Evolutionary conservation across 2,329 filamentous ascomycete genomes (phyloP).

Genomic region (Nothophaeocryptopus gaeumannii): DNA sequence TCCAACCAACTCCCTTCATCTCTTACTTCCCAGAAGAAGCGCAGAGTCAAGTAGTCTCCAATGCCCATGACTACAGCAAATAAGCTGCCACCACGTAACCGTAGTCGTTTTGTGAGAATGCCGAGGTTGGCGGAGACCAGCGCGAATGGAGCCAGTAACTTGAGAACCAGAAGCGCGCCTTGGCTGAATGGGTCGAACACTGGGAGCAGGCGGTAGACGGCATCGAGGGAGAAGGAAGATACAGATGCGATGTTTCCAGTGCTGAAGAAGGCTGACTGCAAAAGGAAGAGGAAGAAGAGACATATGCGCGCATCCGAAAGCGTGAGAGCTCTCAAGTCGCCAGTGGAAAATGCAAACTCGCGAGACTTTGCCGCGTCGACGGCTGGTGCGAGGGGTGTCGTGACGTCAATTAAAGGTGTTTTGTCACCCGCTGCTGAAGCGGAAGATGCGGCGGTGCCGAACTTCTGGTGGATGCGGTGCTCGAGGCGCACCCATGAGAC

Average conservation of each 20-base stretch:
- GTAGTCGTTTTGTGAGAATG: conserved; percentile 78
- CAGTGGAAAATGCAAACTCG: conserved; percentile 31
- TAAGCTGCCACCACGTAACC: conserved; percentile 80
- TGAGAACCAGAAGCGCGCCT: conserved; percentile 78
- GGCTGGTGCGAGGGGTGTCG: conserved; percentile 36
- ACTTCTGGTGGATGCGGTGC: conserved; percentile 61
- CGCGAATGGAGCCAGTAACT: conserved; percentile 89
- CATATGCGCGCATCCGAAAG: conserved; percentile 84
- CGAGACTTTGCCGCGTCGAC: conserved; percentile 35
- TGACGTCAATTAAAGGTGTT: conserved; percentile 24
- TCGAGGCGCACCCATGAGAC: conserved; percentile 91
- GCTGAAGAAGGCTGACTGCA: conserved; percentile 95
- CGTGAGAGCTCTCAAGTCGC: conserved; percentile 63
- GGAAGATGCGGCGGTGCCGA: conserved; percentile 19
- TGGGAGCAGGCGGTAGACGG: conserved; percentile 80
- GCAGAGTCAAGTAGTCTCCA: conserved; percentile 85
- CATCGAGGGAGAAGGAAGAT: conserved; percentile 89
- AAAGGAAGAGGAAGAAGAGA: conserved; percentile 89
- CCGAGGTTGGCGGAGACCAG: conserved; percentile 92
- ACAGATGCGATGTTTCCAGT: conserved; percentile 94
- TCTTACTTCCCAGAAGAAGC: conserved; percentile 96
- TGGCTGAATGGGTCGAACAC: conserved; percentile 94
- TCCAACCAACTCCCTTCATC: conserved; percentile 97
- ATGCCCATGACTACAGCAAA: conserved; percentile 95
- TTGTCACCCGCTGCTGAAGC: conserved; percentile 21